Base-by-base conservation (phyloP, 2,329 filamentous ascomycete genomes). In the Alternaria hordeiaustralica region DNA sequence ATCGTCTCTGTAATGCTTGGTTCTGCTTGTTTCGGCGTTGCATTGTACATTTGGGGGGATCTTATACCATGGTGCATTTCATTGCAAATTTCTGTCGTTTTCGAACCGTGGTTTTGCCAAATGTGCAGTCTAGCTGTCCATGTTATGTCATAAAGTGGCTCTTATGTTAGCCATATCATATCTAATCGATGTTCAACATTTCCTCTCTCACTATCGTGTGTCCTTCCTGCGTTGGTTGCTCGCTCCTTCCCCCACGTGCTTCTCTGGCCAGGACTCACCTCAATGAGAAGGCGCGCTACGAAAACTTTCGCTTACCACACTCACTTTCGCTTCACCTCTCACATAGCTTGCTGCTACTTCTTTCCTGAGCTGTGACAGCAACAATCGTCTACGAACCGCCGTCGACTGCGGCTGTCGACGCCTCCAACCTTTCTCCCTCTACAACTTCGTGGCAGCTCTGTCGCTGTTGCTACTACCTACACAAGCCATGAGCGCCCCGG, bases 1-100 rank as follows among this genome's bases (percentile, higher is more conserved):
- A 25, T 15, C 15, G 13, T 47, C 30, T 49, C 12, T 53, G n/a
- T 23, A n/a, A 18, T 53, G 20, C 11, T 45, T 43, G 33, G 9
- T 55, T 41, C 28, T 43, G 6, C 11, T 54, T 45, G 46, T 47
- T 25, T 43, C 45, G 57, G 63, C 64, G 61, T 63, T 61, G 61
- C 58, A 66, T 66, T 46, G 41, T 56, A 45, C 53, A 21, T n/a
- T 55, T 55, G 50, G 57, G 51, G 50, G 50, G 49, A 21, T 36
- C 57, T 63, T 61, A 67, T 67, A 67, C 62, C 65, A 67, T 49
- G 59, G 55, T 55, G 30, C 28, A 15, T 23, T 57, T 12, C 44
- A 44, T 57, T 61, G 25, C 45, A 61, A 41, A 50, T 33, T 44
- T 44, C 53, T 55, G 33, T 57, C 30, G 44, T 30, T 57, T 44